Evolutionary conservation across 345 rosid species (phyloP).

Genomic region (Zanthoxylum bungeanum): DNA sequence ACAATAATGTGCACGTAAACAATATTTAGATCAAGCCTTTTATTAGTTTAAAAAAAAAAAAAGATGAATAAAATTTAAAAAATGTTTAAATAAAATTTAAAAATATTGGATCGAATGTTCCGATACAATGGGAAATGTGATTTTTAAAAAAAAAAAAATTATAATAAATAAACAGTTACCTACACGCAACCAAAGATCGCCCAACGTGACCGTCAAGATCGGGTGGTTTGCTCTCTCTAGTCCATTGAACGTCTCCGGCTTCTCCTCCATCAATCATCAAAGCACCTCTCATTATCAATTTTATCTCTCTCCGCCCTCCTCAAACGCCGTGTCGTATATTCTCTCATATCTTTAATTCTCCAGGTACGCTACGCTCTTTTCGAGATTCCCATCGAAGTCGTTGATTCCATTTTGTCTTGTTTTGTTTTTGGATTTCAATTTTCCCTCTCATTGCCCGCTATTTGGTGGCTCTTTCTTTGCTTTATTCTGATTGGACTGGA

Average conservation of each 20-base stretch:
- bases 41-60: too few species aligned
- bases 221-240: too few species aligned
- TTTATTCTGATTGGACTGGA: background rate
- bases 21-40: too few species aligned
- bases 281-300: background rate
- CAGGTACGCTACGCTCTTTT: constrained; percentile 3
- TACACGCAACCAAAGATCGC: background rate
- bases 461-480: background rate
- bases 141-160: too few species aligned
- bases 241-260: constrained; percentile 2
- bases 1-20: too few species aligned
- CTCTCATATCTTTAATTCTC: background rate
- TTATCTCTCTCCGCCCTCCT: background rate
- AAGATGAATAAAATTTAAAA: too few species aligned
- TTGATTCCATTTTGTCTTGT: background rate
- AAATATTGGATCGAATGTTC: too few species aligned
- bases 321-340: background rate
- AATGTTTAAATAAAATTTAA: too few species aligned
- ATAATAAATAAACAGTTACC: background rate
- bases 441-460: background rate
- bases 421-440: background rate
- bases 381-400: background rate
- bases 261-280: background rate
- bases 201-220: background rate
- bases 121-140: too few species aligned